A percentile compares a stretch with the other conserved stretches of the same genome.
Conservation (phyloP, 305 asterid genomes). For the Fraxinus ornus region DNA sequence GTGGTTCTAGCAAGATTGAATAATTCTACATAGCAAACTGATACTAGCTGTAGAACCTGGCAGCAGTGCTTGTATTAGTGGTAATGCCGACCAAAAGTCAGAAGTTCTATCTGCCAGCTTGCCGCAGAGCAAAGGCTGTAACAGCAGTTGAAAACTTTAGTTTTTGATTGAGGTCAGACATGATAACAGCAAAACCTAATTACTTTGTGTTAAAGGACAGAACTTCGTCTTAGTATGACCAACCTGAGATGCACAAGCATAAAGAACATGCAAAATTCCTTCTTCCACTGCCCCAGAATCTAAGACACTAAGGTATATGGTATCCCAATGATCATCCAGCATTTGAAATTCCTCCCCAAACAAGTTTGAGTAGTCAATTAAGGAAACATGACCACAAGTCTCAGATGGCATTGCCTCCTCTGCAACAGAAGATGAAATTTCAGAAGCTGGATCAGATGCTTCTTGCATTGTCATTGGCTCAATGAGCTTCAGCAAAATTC, state of each 20-base stretch:
- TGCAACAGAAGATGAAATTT: conserved; percentile 39
- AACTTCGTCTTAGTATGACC: conserved; percentile 28
- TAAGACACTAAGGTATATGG: conserved; percentile 55
- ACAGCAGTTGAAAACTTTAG: conserved; percentile 26
- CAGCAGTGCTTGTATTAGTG: conserved; percentile 87
- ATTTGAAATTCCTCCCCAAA: conserved; percentile 80
- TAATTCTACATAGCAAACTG: conserved; percentile 23
- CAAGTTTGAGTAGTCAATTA: conserved; percentile 68
- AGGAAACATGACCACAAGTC: conserved; percentile 34
- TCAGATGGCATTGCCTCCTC: conserved; percentile 53
- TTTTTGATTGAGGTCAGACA: conserved; percentile 18
- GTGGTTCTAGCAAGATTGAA: conserved; percentile 14
- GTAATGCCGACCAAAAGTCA: conserved; percentile 80
- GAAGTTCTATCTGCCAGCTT: conserved; percentile 76
- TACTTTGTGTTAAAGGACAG: conserved; percentile 6
- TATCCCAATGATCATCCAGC: conserved; percentile 63
- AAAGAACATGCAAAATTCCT: conserved; percentile 88
- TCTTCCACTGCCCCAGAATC: conserved; percentile 84
- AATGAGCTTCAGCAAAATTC: conserved; percentile 57
- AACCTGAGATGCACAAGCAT: conserved; percentile 96
- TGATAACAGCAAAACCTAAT: conserved; percentile 1
- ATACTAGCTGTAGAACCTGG: conserved; percentile 62
- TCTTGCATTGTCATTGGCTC: conserved; percentile 52
- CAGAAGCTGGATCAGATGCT: conserved; percentile 39
- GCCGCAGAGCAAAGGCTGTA: conserved; percentile 82